Evolutionary conservation across 352 stramenopile genomes (phyloP).

Genomic region (Globisporangium uncinulatum): DNA sequence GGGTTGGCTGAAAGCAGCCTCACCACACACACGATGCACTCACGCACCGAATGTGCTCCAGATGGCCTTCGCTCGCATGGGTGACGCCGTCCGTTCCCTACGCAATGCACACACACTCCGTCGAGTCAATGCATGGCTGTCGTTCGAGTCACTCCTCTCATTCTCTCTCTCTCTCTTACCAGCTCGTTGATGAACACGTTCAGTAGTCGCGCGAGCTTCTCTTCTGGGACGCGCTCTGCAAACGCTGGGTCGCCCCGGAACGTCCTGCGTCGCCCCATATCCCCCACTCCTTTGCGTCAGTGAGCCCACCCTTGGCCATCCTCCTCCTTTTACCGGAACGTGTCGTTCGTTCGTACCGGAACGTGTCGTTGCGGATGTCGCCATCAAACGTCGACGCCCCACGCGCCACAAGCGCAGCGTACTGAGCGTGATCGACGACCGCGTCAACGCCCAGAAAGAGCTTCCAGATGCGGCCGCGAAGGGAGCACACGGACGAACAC

Average conservation of each 20-base stretch:
- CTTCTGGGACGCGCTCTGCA: conserved; percentile 82
- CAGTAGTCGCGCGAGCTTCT: conserved; percentile 86
- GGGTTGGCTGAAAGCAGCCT: background rate
- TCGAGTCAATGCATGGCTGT: background rate
- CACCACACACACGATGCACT: background rate
- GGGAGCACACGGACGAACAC: conserved; percentile 26
- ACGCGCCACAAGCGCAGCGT: conserved; percentile 57
- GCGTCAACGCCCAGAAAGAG: conserved; percentile 74
- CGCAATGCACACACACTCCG: background rate
- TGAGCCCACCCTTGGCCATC: background rate
- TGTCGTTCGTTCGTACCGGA: conserved; percentile 79
- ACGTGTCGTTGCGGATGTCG: conserved; percentile 91
- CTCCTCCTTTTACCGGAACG: conserved; percentile 46
- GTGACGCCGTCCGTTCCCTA: conserved; percentile 11
- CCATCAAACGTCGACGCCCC: conserved; percentile 78
- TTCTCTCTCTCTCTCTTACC: conserved; percentile 14
- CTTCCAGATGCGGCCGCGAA: conserved; percentile 88
- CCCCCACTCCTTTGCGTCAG: too few relatives aligned
- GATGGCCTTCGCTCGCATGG: conserved; percentile 14
- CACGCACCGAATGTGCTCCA: conserved; percentile 35
- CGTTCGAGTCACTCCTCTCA: background rate
- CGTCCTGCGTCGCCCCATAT: conserved; percentile 38
- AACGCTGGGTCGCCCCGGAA: conserved; percentile 88
- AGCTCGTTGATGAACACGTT: conserved; percentile 91
- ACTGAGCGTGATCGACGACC: conserved; percentile 52